A percentile compares a stretch with the other conserved stretches of the same genome.
Evolutionary conservation across 257 asterid species (phyloP).

Genomic region (Anisodus tanguticus): DNA sequence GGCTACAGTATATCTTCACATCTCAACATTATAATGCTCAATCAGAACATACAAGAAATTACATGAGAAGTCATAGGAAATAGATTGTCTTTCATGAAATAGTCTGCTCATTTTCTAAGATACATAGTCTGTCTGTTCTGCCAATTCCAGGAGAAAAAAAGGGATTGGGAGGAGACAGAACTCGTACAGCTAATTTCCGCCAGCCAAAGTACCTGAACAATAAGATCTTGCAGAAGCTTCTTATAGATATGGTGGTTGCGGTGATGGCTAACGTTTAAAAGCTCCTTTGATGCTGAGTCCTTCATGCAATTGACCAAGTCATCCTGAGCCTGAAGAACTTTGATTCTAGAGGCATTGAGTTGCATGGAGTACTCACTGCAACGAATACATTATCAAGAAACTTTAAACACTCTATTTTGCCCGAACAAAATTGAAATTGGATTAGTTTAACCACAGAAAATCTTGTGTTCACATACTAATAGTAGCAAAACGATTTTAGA

Average conservation of each 20-base stretch:
- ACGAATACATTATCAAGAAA: constrained; percentile 32
- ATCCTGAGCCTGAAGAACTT: constrained; percentile 94
- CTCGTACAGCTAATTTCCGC: neutral
- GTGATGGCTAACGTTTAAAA: constrained; percentile 53
- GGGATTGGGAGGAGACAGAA: neutral
- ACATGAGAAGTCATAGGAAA: constrained; percentile 11
- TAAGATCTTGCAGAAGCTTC: constrained; percentile 67
- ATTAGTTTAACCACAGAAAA: constrained; percentile 12
- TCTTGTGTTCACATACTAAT: neutral
- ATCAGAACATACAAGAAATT: constrained; percentile 9
- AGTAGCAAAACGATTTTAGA: constrained; percentile 2
- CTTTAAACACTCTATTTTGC: neutral
- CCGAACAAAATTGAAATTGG: neutral
- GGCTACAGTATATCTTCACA: neutral
- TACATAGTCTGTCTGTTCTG: neutral
- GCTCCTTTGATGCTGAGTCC: constrained; percentile 70
- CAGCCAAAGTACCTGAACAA: constrained; percentile 68
- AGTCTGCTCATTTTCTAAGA: neutral
- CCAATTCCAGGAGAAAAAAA: neutral
- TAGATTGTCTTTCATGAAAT: constrained; percentile 18
- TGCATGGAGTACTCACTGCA: constrained; percentile 87
- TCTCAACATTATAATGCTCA: constrained; percentile 9
- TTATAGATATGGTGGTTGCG: constrained; percentile 53
- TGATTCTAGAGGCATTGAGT: constrained; percentile 79
- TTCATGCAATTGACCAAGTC: constrained; percentile 82